Evolutionary conservation across 352 stramenopile species (phyloP).

Genomic region (Pythium oligandrum): DNA sequence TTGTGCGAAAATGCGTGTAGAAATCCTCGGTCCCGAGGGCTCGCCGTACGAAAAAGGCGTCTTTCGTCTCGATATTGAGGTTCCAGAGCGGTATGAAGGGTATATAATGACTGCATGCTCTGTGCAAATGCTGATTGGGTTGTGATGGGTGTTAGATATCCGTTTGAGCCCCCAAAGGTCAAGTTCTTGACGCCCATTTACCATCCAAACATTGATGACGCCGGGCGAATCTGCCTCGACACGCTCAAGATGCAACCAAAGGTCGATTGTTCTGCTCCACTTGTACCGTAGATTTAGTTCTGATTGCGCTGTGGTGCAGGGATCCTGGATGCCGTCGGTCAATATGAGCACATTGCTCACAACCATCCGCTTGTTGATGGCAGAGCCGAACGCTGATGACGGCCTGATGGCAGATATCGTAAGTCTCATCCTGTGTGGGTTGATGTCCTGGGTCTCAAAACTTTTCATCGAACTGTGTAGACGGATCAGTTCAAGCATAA

Average conservation of each 20-base stretch:
- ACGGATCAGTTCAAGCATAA: constrained; percentile 79
- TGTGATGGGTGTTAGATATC: constrained; percentile 41
- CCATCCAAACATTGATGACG: constrained; percentile 84
- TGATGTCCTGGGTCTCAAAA: neutral
- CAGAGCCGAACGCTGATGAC: constrained; percentile 88
- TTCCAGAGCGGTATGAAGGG: constrained; percentile 45
- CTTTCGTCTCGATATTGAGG: constrained; percentile 68
- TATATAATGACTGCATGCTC: too few relatives aligned
- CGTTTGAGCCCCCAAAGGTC: constrained; percentile 81
- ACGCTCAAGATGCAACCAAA: constrained; percentile 91
- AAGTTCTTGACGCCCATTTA: constrained; percentile 78
- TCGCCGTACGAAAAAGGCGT: constrained; percentile 79
- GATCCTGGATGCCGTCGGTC: constrained; percentile 89
- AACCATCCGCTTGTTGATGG: constrained; percentile 89
- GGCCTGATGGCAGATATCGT: constrained; percentile 89
- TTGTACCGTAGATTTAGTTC: neutral
- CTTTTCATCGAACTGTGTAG: constrained; percentile 19
- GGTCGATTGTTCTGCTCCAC: constrained; percentile 15
- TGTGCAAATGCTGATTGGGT: too few relatives aligned
- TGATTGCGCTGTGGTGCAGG: constrained; percentile 28
- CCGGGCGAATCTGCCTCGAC: constrained; percentile 87
- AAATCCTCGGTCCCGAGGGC: constrained; percentile 76
- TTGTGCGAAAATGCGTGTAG: constrained; percentile 20
- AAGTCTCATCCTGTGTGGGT: neutral
- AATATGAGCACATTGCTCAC: constrained; percentile 89